These are phyloP conservation scores for Phytophthora crassamura DNA, from an alignment of 352 stramenopile species.

Conservation along the genomic window DNA sequence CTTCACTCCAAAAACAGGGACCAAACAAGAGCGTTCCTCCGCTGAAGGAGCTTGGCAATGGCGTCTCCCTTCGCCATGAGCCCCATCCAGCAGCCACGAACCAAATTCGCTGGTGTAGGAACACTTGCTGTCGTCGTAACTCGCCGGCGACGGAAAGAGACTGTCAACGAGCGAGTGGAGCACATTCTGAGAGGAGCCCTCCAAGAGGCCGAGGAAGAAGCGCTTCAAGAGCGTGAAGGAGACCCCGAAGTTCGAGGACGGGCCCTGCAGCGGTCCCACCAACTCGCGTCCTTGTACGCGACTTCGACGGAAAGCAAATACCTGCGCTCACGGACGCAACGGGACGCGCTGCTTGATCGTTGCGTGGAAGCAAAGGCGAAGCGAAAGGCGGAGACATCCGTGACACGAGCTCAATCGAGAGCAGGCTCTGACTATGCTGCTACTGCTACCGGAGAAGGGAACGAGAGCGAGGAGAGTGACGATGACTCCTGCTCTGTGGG, in stretches of 20 bases:
- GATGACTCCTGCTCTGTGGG: conserved; percentile 4
- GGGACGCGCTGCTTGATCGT: conserved; percentile 5
- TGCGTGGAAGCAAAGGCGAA: conserved; percentile 1
- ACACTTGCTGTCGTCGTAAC: not conserved
- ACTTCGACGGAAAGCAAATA: conserved; percentile 57
- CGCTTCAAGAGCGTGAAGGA: conserved; percentile 23
- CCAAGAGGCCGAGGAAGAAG: too few relatives aligned
- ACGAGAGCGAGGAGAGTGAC: conserved; percentile 29
- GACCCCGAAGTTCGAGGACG: conserved; percentile 38
- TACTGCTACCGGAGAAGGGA: conserved; percentile 13
- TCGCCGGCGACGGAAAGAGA: conserved; percentile 57
- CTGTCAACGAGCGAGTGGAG: conserved; percentile 64
- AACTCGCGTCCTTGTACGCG: conserved; percentile 58
- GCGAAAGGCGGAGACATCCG: not conserved
- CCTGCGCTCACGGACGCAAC: conserved; percentile 29
- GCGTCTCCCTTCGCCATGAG: conserved; percentile 24
- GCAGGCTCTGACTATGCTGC: conserved; percentile 14
- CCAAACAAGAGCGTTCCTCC: too few relatives aligned
- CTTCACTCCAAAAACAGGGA: too few relatives aligned
- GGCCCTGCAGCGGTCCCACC: conserved; percentile 41
- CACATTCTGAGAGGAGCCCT: too few relatives aligned
- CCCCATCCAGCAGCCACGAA: conserved; percentile 16
- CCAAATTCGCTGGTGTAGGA: not conserved
- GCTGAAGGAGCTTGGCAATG: too few relatives aligned
- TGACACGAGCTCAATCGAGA: not conserved